These are phyloP conservation scores for Lipomyces japonicus DNA, from an alignment of 805 yeast species.

Conservation along the genomic window DNA sequence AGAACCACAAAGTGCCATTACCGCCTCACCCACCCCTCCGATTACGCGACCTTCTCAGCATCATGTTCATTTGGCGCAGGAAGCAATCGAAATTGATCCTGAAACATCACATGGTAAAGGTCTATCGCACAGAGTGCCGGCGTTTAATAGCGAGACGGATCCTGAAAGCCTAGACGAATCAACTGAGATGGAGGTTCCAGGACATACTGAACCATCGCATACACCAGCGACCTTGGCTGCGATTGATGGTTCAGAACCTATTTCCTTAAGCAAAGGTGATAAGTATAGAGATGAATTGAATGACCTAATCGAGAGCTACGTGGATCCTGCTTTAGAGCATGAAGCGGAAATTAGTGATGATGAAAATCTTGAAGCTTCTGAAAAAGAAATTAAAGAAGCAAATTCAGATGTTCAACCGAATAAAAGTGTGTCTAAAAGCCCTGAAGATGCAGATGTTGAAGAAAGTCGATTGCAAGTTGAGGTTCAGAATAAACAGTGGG, in stretches of 20 bases:
- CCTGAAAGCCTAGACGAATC: background rate
- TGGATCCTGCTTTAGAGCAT: background rate
- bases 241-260: background rate
- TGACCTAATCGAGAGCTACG: slow-evolving; percentile 11
- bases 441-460: too few relatives aligned
- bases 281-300: slow-evolving; percentile 12
- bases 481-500: too few relatives aligned
- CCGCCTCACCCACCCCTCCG: background rate
- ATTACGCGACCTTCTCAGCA: background rate
- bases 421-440: too few relatives aligned
- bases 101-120: background rate
- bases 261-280: slow-evolving; percentile 4
- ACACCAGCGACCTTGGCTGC: background rate
- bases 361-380: background rate
- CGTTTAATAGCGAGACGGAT: slow-evolving; percentile 3
- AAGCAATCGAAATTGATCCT: slow-evolving; percentile 12
- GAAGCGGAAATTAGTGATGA: background rate
- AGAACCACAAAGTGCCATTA: background rate
- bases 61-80: slow-evolving; percentile 16
- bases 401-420: too few relatives aligned
- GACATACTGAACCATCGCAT: background rate
- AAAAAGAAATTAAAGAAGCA: background rate
- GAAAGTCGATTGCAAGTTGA: too few relatives aligned
- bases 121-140: slow-evolving; percentile 5
- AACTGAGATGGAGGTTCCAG: background rate